phyloP scores from a whole-genome alignment of 371 early-diverging fungal species.

The Mucor racemosus region DNA sequence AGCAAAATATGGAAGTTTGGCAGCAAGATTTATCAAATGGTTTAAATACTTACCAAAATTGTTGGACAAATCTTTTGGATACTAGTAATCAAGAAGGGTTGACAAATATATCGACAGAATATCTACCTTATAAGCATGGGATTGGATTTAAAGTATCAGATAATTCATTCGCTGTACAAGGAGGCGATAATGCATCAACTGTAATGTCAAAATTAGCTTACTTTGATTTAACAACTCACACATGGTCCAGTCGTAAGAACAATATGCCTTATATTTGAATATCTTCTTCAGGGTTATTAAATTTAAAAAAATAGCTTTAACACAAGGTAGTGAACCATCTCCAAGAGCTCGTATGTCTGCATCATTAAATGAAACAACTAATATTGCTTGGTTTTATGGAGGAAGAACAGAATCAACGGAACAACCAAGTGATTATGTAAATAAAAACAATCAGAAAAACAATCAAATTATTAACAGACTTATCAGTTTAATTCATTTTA shows the following conservation, averaged over 20 bases:
- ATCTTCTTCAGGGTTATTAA: neutral
- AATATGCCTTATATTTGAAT: neutral
- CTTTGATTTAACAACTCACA: constrained; percentile 11
- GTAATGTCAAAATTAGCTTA: constrained; percentile 12
- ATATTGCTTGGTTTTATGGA: constrained; percentile 25
- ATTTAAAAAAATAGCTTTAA: neutral
- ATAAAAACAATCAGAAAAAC: neutral
- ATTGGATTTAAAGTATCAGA: constrained; percentile 19
- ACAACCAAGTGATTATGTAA: constrained; percentile 14
- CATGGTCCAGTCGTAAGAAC: constrained; percentile 21
- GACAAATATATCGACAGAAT: neutral
- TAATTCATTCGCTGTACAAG: constrained; percentile 20
- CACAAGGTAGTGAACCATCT: constrained; percentile 18
- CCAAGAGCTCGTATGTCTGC: constrained; percentile 24
- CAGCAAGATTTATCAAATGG: constrained; percentile 32
- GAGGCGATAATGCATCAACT: constrained; percentile 16
- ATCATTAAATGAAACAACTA: constrained; percentile 19
- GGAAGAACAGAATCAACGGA: constrained; percentile 16
- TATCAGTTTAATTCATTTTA: constrained; percentile 21
- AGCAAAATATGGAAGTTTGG: constrained; percentile 37
- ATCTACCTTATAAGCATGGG: constrained; percentile 17
- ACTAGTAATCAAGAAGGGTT: neutral
- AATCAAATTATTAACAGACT: neutral
- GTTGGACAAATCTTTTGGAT: constrained; percentile 12
- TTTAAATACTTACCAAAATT: constrained; percentile 21